Evolutionary conservation across 106 monocot genomes (phyloP).

Genomic region (Dendrobium chrysotoxum): DNA sequence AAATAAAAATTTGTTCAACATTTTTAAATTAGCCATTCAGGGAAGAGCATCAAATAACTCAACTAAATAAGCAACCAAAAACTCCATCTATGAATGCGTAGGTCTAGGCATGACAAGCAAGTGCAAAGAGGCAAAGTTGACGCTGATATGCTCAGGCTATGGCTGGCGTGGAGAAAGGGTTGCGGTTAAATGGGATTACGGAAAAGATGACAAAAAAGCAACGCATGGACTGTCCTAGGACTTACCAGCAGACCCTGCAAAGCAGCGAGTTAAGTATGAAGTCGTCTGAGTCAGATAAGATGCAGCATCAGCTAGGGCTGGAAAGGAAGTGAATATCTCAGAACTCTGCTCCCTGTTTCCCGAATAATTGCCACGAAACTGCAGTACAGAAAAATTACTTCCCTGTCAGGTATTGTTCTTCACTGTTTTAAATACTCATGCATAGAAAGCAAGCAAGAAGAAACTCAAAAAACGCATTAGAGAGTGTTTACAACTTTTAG

Average conservation of each 20-base stretch:
- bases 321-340: conserved; percentile 55
- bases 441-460: neutral
- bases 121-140: neutral
- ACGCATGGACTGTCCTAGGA: neutral
- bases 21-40: neutral
- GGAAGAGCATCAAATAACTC: neutral
- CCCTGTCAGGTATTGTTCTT: neutral
- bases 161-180: neutral
- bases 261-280: conserved; percentile 67
- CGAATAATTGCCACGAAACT: conserved; percentile 41
- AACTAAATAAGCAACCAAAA: neutral
- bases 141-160: neutral
- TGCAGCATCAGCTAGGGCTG: conserved; percentile 71
- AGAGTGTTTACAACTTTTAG: neutral
- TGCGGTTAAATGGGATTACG: neutral
- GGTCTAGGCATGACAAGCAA: neutral
- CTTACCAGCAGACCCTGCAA: conserved; percentile 49
- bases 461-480: neutral
- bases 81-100: neutral
- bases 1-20: neutral
- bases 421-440: neutral
- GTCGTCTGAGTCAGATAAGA: conserved; percentile 67
- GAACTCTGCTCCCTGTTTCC: conserved; percentile 20
- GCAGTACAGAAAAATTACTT: conserved; percentile 4
- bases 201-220: neutral